Percentiles rank a stretch among this genome's conserved stretches.
phyloP scores from a whole-genome alignment of 2,329 filamentous ascomycete species.

The Chaetomiaceae sp. region DNA sequence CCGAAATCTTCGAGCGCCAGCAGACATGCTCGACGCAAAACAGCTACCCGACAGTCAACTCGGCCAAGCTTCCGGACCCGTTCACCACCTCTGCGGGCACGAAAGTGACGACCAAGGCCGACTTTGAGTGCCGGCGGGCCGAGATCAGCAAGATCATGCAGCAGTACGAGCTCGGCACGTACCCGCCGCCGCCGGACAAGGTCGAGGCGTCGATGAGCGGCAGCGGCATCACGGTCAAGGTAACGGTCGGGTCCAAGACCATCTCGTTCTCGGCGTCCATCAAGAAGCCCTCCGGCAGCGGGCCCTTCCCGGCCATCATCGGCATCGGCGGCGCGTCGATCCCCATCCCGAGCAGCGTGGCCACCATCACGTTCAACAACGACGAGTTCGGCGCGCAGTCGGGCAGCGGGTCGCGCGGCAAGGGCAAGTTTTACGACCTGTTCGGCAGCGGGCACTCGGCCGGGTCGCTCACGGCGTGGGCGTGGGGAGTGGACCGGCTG shows the following conservation, averaged over 20 bases:
- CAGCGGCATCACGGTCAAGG: constrained; percentile 40
- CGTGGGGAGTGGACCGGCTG: constrained; percentile 58
- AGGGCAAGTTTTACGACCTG: constrained; percentile 56
- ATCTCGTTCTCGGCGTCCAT: constrained; percentile 43
- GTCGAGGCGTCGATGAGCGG: constrained; percentile 43
- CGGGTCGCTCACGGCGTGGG: constrained; percentile 58
- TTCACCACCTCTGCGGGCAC: constrained; percentile 42
- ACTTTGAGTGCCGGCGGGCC: constrained; percentile 45
- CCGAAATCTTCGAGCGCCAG: constrained; percentile 37
- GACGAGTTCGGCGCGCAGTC: constrained; percentile 52
- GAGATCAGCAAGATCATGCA: constrained; percentile 47
- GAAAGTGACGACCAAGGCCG: constrained; percentile 41
- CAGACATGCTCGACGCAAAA: constrained; percentile 33
- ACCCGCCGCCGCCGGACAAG: constrained; percentile 42
- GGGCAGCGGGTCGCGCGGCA: constrained; percentile 44
- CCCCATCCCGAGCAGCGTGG: constrained; percentile 51
- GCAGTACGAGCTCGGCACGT: constrained; percentile 48
- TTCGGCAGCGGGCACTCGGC: constrained; percentile 53
- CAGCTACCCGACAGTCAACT: constrained; percentile 35
- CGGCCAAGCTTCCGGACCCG: constrained; percentile 43
- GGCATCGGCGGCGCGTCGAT: constrained; percentile 51
- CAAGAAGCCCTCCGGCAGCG: constrained; percentile 39
- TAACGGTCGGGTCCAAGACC: constrained; percentile 42
- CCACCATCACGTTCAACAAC: constrained; percentile 56
- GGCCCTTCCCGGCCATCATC: constrained; percentile 54